Percentiles rank a stretch among this genome's conserved stretches.
Evolutionary conservation across 805 yeast species (phyloP).

Genomic region (Cephaloascus albidus): DNA sequence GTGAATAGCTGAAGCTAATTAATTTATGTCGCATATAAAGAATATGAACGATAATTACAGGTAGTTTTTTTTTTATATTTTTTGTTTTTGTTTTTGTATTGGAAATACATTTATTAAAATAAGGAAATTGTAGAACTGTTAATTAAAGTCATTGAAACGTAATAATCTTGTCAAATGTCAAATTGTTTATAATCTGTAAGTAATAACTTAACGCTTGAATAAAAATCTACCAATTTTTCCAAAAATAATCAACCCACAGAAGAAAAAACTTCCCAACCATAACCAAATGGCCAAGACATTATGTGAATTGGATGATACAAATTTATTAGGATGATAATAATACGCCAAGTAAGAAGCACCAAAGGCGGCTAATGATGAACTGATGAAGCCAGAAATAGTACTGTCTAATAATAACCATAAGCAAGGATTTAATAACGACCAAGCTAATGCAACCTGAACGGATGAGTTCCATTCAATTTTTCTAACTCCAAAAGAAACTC

Average conservation of each 20-base stretch:
- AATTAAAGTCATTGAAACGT: conserved; percentile 1
- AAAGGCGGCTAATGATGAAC: conserved; percentile 20
- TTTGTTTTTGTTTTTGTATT: not conserved
- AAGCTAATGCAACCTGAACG: conserved; percentile 53
- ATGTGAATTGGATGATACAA: not conserved
- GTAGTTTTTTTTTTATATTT: not conserved
- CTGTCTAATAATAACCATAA: conserved; percentile 63
- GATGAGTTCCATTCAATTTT: conserved; percentile 62
- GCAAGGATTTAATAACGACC: conserved; percentile 55
- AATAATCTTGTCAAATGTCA: no score
- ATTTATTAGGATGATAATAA: not conserved
- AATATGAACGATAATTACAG: conserved; percentile 1
- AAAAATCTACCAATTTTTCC: conserved; percentile 61
- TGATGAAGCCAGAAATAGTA: conserved; percentile 40
- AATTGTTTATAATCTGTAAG: no score
- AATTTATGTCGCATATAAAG: conserved; percentile 7
- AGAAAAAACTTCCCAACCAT: conserved; percentile 56
- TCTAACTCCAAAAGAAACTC: conserved; percentile 62
- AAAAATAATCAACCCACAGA: conserved; percentile 55
- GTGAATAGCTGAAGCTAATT: conserved; percentile 7
- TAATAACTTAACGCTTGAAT: conserved; percentile 8
- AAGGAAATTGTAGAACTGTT: not conserved
- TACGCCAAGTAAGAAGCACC: conserved; percentile 13
- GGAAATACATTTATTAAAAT: not conserved
- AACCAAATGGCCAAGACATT: conserved; percentile 29